Evolutionary conservation across 306 rosid species (phyloP).

Genomic region (Sindora glabra): DNA sequence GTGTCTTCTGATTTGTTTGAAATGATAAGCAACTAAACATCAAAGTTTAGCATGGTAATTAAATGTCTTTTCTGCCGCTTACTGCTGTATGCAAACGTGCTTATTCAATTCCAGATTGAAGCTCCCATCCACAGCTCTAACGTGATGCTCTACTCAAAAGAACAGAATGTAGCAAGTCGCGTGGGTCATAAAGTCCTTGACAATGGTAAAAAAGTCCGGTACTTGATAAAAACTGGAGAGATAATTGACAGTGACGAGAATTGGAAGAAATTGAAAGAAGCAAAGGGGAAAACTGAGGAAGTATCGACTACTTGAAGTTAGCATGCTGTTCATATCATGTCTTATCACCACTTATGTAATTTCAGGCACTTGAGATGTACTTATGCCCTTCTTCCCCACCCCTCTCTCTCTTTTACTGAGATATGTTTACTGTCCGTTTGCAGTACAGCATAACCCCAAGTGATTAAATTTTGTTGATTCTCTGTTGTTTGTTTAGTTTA

Average conservation of each 20-base stretch:
- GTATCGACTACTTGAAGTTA: slow-evolving; percentile 35
- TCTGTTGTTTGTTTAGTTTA: not conserved
- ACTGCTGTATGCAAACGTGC: too few species aligned
- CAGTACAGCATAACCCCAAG: not conserved
- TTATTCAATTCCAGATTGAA: slow-evolving; percentile 50
- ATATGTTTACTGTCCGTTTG: slow-evolving; percentile 1
- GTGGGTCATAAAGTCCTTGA: slow-evolving; percentile 89
- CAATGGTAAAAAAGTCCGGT: slow-evolving; percentile 70
- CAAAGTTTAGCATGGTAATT: too few species aligned
- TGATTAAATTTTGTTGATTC: slow-evolving; percentile 3
- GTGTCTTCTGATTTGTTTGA: too few species aligned
- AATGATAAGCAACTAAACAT: too few species aligned
- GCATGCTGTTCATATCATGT: slow-evolving; percentile 8
- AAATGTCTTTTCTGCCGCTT: too few species aligned
- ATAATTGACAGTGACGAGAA: slow-evolving; percentile 57
- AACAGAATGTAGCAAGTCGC: slow-evolving; percentile 80
- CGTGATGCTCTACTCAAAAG: slow-evolving; percentile 93
- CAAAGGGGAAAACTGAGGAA: slow-evolving; percentile 49
- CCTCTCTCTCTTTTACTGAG: slow-evolving; percentile 4
- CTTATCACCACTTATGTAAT: slow-evolving; percentile 14
- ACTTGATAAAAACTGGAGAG: slow-evolving; percentile 90
- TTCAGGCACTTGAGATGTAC: slow-evolving; percentile 25
- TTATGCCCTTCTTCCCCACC: too few species aligned
- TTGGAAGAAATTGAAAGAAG: slow-evolving; percentile 80
- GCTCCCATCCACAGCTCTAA: slow-evolving; percentile 92